These are phyloP conservation scores for Mallotus japonicus DNA, from an alignment of 441 rosid species.

Conservation along the genomic window DNA sequence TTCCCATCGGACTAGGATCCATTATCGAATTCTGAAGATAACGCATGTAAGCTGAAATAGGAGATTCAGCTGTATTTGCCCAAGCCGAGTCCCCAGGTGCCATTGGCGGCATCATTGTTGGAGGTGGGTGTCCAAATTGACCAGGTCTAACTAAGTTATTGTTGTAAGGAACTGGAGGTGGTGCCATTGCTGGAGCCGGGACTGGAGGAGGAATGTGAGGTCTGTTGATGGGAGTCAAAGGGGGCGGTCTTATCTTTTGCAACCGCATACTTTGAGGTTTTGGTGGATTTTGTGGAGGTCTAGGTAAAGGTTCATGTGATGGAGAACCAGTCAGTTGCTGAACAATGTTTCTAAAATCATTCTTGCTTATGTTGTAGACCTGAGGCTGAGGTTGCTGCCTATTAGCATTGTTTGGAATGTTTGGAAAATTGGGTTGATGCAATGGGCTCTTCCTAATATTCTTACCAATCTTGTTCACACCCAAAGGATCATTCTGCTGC, in stretches of 20 bases:
- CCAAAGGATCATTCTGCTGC: slow-evolving; percentile 66
- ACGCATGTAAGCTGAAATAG: slow-evolving; percentile 77
- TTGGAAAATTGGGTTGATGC: slow-evolving; percentile 73
- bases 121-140: slow-evolving; percentile 41
- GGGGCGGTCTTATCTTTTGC: slow-evolving; percentile 80
- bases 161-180: slow-evolving; percentile 38
- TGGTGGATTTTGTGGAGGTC: slow-evolving; percentile 68
- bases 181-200: slow-evolving; percentile 38
- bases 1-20: slow-evolving; percentile 54
- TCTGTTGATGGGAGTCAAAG: slow-evolving; percentile 62
- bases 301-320: slow-evolving; percentile 59
- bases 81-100: slow-evolving; percentile 39
- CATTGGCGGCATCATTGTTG: slow-evolving; percentile 27
- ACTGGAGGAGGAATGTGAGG: slow-evolving; percentile 43
- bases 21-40: slow-evolving; percentile 56
- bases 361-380: slow-evolving; percentile 94
- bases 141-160: slow-evolving; percentile 39
- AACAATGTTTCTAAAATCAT: slow-evolving; percentile 77
- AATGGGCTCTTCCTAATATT: slow-evolving; percentile 73
- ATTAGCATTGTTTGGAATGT: slow-evolving; percentile 51
- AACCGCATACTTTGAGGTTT: slow-evolving; percentile 70
- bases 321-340: slow-evolving; percentile 91
- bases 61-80: slow-evolving; percentile 61
- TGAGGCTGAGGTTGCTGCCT: slow-evolving; percentile 85
- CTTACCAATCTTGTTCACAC: slow-evolving; percentile 81